These are phyloP conservation scores for Entrophospora sp. DNA, from an alignment of 192 early-diverging fungal genomes.

Conservation along the genomic window DNA sequence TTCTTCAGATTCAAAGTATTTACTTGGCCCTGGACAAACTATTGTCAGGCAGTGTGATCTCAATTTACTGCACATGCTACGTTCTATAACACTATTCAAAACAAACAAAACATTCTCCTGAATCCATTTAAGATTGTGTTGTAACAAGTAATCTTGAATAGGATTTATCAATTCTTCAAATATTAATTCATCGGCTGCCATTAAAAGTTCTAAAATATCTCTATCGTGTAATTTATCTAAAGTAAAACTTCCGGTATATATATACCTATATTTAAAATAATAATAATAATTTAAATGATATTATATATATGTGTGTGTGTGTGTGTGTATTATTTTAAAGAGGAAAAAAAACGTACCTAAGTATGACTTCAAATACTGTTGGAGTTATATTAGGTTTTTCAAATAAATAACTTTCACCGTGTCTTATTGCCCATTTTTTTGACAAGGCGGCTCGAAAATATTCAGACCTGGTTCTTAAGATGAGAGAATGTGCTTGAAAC, in stretches of 20 bases:
- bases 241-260: slow-evolving; percentile 6
- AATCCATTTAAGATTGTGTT: slow-evolving; percentile 9
- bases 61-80: slow-evolving; percentile 4
- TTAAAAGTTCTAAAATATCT: slow-evolving; percentile 6
- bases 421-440: slow-evolving; percentile 9
- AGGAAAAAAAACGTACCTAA: background rate
- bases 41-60: slow-evolving; percentile 15
- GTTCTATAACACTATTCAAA: slow-evolving; percentile 5
- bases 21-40: slow-evolving; percentile 11
- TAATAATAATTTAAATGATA: background rate
- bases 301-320: background rate
- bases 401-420: slow-evolving; percentile 3
- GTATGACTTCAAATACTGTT: slow-evolving; percentile 3
- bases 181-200: slow-evolving; percentile 17
- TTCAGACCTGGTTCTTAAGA: slow-evolving; percentile 1
- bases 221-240: background rate
- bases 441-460: slow-evolving; percentile 18
- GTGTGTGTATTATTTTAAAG: background rate
- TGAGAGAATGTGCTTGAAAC: slow-evolving; percentile 7
- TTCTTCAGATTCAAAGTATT: slow-evolving; percentile 17
- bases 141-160: background rate
- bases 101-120: slow-evolving; percentile 15
- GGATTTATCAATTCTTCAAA: slow-evolving; percentile 7
- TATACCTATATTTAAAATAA: slow-evolving; percentile 4
- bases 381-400: slow-evolving; percentile 18